phyloP scores from a whole-genome alignment of 495 filamentous ascomycete genomes.

The Parathielavia appendiculata region DNA sequence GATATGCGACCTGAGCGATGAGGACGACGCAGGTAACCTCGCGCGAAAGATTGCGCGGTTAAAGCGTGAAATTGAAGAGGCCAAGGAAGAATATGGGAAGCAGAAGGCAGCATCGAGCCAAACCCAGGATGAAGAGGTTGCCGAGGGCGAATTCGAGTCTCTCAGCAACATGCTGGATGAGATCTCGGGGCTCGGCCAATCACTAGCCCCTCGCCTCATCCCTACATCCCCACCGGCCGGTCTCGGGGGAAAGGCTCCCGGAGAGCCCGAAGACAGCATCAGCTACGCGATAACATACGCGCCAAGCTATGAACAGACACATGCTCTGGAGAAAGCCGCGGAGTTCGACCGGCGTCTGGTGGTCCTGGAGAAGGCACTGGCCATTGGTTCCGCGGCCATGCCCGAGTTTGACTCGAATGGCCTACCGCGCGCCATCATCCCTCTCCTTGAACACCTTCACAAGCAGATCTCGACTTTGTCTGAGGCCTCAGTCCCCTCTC shows the following conservation, averaged over 20 bases:
- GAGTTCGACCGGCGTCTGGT: slow-evolving; percentile 81
- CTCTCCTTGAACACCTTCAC: slow-evolving; percentile 72
- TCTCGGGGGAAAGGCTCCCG: slow-evolving; percentile 11
- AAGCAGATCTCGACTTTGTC: slow-evolving; percentile 62
- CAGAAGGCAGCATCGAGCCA: slow-evolving; percentile 39
- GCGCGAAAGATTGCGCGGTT: slow-evolving; percentile 72
- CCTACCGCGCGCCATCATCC: slow-evolving; percentile 63
- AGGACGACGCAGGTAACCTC: slow-evolving; percentile 60
- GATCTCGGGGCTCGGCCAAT: slow-evolving; percentile 39
- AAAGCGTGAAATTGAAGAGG: slow-evolving; percentile 70
- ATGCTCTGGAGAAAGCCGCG: slow-evolving; percentile 71
- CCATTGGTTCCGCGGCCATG: slow-evolving; percentile 63
- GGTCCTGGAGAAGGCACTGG: slow-evolving; percentile 73
- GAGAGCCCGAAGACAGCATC: slow-evolving; percentile 18
- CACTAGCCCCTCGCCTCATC: slow-evolving; percentile 27
- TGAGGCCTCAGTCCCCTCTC: slow-evolving; percentile 56
- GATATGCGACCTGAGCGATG: slow-evolving; percentile 58
- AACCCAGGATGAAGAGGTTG: slow-evolving; percentile 27
- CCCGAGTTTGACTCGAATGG: slow-evolving; percentile 55
- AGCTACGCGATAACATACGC: slow-evolving; percentile 54
- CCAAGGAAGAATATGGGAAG: slow-evolving; percentile 61
- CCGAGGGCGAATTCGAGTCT: slow-evolving; percentile 44
- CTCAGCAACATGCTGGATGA: slow-evolving; percentile 63
- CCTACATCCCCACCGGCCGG: slow-evolving; percentile 20
- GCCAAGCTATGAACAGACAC: slow-evolving; percentile 54